Conservation (phyloP, 352 stramenopile species). For the Globisporangium apiculatum region DNA sequence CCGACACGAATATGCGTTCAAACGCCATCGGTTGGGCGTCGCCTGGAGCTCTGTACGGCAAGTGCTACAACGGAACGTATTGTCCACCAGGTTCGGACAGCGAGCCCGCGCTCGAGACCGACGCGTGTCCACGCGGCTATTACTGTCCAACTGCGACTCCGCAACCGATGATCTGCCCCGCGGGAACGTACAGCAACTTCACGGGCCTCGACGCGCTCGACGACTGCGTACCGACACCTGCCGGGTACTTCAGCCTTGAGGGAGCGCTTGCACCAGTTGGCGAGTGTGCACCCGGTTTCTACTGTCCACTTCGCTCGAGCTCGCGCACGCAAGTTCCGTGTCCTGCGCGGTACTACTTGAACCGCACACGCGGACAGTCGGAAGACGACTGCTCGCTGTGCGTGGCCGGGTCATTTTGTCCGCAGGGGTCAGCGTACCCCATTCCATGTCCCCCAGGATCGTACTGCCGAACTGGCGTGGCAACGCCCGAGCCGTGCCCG, state of each 20-base stretch:
- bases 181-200: constrained; percentile 81
- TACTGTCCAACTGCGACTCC: constrained; percentile 72
- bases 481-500: constrained; percentile 75
- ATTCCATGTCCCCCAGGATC: constrained; percentile 69
- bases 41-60: constrained; percentile 53
- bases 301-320: constrained; percentile 71
- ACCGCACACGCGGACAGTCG: constrained; percentile 41
- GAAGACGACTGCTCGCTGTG: constrained; percentile 75
- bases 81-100: constrained; percentile 59
- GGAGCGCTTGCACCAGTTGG: constrained; percentile 51
- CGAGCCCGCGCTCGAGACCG: constrained; percentile 57
- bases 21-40: constrained; percentile 46
- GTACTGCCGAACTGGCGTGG: constrained; percentile 83
- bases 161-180: constrained; percentile 64
- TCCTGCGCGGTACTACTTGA: constrained; percentile 70
- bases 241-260: constrained; percentile 62
- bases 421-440: constrained; percentile 52
- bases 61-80: constrained; percentile 87
- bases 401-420: constrained; percentile 60
- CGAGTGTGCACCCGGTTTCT: constrained; percentile 68
- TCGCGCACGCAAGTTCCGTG: constrained; percentile 70
- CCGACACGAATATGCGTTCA: constrained; percentile 48
- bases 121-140: constrained; percentile 76
- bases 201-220: constrained; percentile 65
- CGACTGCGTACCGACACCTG: constrained; percentile 67